These are phyloP conservation scores for Fusarium napiforme DNA, from an alignment of 2,329 filamentous ascomycete genomes.

Conservation along the genomic window DNA sequence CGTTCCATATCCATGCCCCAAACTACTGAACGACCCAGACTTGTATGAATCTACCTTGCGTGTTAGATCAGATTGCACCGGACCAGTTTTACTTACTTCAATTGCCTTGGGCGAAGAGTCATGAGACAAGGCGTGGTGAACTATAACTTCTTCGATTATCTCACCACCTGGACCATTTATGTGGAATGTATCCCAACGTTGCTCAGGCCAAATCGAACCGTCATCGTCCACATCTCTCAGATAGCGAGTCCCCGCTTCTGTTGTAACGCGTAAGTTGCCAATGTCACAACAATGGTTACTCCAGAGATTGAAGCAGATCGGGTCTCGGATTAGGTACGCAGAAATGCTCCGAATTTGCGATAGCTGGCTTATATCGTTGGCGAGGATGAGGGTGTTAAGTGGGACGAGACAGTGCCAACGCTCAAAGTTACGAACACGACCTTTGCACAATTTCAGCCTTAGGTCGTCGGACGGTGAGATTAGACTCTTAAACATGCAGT, in stretches of 20 bases:
- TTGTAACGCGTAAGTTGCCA: not conserved
- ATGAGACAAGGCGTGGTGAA: rapidly evolving
- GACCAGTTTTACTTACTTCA: rapidly evolving
- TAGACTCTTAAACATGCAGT: not conserved
- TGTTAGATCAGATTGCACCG: not conserved
- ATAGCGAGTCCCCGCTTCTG: rapidly evolving
- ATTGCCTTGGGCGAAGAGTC: not conserved
- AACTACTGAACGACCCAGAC: not conserved
- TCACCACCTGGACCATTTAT: rapidly evolving
- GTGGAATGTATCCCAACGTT: not conserved
- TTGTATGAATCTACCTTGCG: rapidly evolving
- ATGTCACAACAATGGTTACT: not conserved
- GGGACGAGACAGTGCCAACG: not conserved
- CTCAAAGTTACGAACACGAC: not conserved
- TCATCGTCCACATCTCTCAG: rapidly evolving
- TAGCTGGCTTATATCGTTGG: rapidly evolving
- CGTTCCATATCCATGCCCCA: not conserved
- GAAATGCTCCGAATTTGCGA: not conserved
- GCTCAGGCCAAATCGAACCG: not conserved
- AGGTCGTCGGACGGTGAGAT: rapidly evolving
- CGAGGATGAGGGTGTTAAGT: rapidly evolving
- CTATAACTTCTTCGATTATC: rapidly evolving
- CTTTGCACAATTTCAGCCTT: not conserved
- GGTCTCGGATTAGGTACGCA: not conserved
- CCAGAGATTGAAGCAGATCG: no score